Evolutionary conservation across 768 basidiomycete genomes (phyloP).

Genomic region (Lactarius sp.): DNA sequence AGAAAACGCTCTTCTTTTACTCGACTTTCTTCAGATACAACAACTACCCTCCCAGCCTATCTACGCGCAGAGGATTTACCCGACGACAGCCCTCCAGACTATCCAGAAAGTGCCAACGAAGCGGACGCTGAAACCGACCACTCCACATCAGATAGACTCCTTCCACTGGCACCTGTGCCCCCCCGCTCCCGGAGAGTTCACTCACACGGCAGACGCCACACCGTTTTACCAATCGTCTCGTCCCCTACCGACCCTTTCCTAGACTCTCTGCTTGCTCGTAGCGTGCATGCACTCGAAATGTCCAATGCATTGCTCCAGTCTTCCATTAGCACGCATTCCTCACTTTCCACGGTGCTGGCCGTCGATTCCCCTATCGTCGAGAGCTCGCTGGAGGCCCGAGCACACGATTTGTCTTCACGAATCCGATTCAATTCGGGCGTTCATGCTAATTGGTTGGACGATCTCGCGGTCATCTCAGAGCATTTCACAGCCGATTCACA

Average conservation of each 20-base stretch:
- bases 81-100: conserved; percentile 67
- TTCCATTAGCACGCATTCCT: conserved; percentile 67
- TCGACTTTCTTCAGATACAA: conserved; percentile 61
- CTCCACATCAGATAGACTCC: conserved; percentile 30
- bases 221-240: conserved; percentile 24
- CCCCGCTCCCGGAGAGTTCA: conserved; percentile 36
- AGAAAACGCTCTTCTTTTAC: conserved; percentile 54
- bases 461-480: conserved; percentile 49
- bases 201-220: conserved; percentile 30
- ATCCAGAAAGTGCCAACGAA: conserved; percentile 73
- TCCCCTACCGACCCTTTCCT: conserved; percentile 50
- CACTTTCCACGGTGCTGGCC: conserved; percentile 45
- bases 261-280: conserved; percentile 75
- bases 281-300: conserved; percentile 81
- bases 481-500: conserved; percentile 6
- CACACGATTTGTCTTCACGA: conserved; percentile 48
- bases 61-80: conserved; percentile 35
- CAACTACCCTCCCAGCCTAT: conserved; percentile 62
- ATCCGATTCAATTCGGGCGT: conserved; percentile 43
- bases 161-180: conserved; percentile 28
- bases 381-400: conserved; percentile 42
- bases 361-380: conserved; percentile 43
- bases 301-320: conserved; percentile 75
- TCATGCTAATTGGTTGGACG: conserved; percentile 59
- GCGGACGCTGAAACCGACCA: conserved; percentile 65